A percentile compares a stretch with the other conserved stretches of the same genome.
Conservation (phyloP, 1,139 yeast genomes). For the Saccharomycopsis crataegensis region DNA sequence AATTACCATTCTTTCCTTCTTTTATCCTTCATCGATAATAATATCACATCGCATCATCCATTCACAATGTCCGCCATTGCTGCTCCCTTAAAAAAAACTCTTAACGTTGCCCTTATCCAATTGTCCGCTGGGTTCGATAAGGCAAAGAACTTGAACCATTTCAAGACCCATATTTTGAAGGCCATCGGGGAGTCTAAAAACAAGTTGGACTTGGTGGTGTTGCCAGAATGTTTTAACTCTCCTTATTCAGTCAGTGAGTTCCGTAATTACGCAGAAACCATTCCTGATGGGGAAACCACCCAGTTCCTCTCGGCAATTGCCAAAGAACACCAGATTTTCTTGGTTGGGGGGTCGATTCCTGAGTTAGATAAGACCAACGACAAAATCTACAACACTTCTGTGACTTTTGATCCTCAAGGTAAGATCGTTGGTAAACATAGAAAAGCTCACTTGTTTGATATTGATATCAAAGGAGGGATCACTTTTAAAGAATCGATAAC, state of each 20-base stretch:
- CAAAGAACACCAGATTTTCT: constrained; percentile 46
- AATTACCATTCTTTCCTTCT: no score
- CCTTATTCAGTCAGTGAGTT: constrained; percentile 89
- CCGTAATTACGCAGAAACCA: constrained; percentile 71
- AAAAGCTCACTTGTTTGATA: constrained; percentile 84
- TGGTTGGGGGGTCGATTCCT: constrained; percentile 91
- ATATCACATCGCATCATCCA: no score
- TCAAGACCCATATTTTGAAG: constrained; percentile 38
- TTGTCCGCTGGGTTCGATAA: constrained; percentile 65
- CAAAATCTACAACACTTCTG: constrained; percentile 72
- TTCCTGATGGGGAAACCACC: constrained; percentile 68
- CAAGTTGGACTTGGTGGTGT: constrained; percentile 40
- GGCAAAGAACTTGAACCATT: constrained; percentile 49
- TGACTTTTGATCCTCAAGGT: constrained; percentile 67
- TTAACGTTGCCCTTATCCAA: constrained; percentile 71
- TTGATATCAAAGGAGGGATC: constrained; percentile 84
- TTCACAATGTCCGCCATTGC: constrained; percentile 9
- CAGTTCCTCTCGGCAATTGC: constrained; percentile 57
- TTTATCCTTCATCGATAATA: no score
- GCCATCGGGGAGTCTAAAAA: constrained; percentile 46
- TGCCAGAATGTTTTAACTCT: constrained; percentile 84
- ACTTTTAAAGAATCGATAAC: constrained; percentile 77
- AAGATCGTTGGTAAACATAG: constrained; percentile 77
- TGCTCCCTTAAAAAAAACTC: constrained; percentile 25
- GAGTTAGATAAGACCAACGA: constrained; percentile 51